These are phyloP conservation scores for Russula compacta DNA, from an alignment of 768 basidiomycete species.

Conservation along the genomic window DNA sequence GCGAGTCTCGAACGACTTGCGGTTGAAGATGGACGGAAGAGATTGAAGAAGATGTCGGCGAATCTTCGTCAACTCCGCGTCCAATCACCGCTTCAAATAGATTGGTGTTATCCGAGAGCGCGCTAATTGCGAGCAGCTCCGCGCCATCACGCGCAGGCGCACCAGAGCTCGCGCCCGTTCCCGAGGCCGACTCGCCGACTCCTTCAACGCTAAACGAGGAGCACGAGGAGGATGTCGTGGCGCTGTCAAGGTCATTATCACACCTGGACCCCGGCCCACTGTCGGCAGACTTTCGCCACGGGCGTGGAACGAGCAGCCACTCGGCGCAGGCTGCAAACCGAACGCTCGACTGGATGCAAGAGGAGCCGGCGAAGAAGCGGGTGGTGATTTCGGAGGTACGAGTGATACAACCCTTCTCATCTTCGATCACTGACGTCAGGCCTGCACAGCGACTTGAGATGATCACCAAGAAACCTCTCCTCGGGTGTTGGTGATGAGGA, in stretches of 20 bases:
- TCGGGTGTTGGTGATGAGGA: slow-evolving; percentile 54
- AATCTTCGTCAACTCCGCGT: slow-evolving; percentile 7
- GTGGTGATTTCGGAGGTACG: slow-evolving; percentile 65
- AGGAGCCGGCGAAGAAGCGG: slow-evolving; percentile 38
- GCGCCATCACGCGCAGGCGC: slow-evolving; percentile 12
- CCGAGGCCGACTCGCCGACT: slow-evolving; percentile 11
- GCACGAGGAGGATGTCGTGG: slow-evolving; percentile 57
- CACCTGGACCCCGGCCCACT: slow-evolving; percentile 48
- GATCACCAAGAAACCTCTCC: slow-evolving; percentile 57
- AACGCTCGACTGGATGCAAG: slow-evolving; percentile 38
- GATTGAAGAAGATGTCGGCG: slow-evolving; percentile 28
- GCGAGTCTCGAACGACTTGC: slow-evolving; percentile 70
- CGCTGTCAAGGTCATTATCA: slow-evolving; percentile 69
- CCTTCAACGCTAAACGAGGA: slow-evolving; percentile 23
- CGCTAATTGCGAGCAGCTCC: slow-evolving; percentile 1
- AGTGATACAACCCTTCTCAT: slow-evolving; percentile 12
- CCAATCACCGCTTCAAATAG: neutral
- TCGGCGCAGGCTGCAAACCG: slow-evolving; percentile 27
- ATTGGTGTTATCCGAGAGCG: neutral
- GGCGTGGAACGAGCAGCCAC: slow-evolving; percentile 30
- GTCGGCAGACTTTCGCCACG: slow-evolving; percentile 22
- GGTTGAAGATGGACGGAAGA: slow-evolving; percentile 42
- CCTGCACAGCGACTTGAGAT: slow-evolving; percentile 58
- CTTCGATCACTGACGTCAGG: neutral
- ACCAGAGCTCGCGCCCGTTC: slow-evolving; percentile 17